Evolutionary conservation across 2,329 filamentous ascomycete genomes (phyloP), one percentile per base, ranked within the genome.

Genomic region (Colletotrichum lini): DNA sequence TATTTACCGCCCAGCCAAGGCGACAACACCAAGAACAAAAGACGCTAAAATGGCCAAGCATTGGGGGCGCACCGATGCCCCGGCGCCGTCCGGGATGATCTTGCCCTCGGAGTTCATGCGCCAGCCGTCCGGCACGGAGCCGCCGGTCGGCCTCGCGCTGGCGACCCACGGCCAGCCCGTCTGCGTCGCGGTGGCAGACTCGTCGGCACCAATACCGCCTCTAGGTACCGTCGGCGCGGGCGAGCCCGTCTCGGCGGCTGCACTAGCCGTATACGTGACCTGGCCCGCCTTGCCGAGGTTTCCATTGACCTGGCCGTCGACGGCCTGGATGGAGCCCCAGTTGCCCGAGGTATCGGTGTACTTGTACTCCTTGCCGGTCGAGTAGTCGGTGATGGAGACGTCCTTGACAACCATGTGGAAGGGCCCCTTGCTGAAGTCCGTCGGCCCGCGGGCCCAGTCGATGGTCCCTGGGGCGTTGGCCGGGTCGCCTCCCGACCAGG

Each of bases 401-500:
- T 89, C 93, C 81, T 92, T 89, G 78, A 98, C 91, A 65, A 89
- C 84, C 95, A 98, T 98, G 74, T 87, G 90, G 84, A 93, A 99
- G 1, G 96, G 96, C 0, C 94, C 96, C 73, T 91, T 78, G 68
- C 88, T 87, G 84, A 96, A 99, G 83, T 98, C 91, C 59, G 94
- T 98, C 59, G 90, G 88, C 16, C 96, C 96, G 66, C 92, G 89
- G 67, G 96, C 94, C 96, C 96, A 99, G 74, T 90, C 86, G 77
- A 98, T 94, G 18, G 96, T 98, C 69, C 96, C 96, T 16, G 87
- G 80, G 1, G 91, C 79, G 81, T 98, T 98, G 76, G 86, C 87
- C 0, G 94, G 83, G 81, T 98, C 96, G 76, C 96, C 96, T 78
- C 95, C 96, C 64, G 94, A 91, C 96, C 96, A 99, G 67, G 93